Evolutionary conservation across 441 rosid species (phyloP), one percentile per base, ranked within the genome.

Genomic region (Erodium chrysanthum): DNA sequence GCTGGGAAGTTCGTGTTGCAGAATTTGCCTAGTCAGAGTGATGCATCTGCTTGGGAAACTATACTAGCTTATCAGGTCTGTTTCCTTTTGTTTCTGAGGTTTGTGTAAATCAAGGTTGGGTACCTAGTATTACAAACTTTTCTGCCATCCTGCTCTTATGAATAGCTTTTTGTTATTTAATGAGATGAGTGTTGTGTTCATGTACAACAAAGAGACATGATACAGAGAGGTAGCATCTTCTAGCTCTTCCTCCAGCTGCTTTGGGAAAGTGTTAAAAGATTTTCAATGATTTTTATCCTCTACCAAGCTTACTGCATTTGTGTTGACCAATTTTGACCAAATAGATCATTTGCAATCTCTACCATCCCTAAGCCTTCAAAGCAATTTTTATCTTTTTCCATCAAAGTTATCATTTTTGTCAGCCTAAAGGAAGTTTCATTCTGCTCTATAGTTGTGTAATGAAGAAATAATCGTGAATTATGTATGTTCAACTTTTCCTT

Each of bases 1-100:
- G 98, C 98, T 76, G 96, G 97, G 73, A 93, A 90, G 84, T 93
- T 90, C 78, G 80, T 88, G 67, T 73, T 93, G 74, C 96, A 89
- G 76, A 89, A 87, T 83, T 73, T 93, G 75, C 95, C 98, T 9
- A 77, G 80, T 82, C 85, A 74, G 70, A 83, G 74, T 73, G 88
- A 93, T 75, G 66, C 21, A 66, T 78, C 90, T 79, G 83, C 86
- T 68, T 93, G 97, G 98, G 91, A 87, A 71, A 74, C 75, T 73
- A 64, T 90, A 52, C 76, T 77, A 77, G 83, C 83, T 54, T 69
- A 70, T 75, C 78, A 86, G 96, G 96, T 93, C 70, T 75, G 73
- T 40, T 75, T 74, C 27, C 27, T 74, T 66, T 65, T 46, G 56
- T 15, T 65, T 56, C 52, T 10, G 33, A 69, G 68, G 70, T 66